A percentile compares a stretch with the other conserved stretches of the same genome.
Evolutionary conservation across 306 rosid genomes (phyloP).

Genomic region (Clitoria ternatea): DNA sequence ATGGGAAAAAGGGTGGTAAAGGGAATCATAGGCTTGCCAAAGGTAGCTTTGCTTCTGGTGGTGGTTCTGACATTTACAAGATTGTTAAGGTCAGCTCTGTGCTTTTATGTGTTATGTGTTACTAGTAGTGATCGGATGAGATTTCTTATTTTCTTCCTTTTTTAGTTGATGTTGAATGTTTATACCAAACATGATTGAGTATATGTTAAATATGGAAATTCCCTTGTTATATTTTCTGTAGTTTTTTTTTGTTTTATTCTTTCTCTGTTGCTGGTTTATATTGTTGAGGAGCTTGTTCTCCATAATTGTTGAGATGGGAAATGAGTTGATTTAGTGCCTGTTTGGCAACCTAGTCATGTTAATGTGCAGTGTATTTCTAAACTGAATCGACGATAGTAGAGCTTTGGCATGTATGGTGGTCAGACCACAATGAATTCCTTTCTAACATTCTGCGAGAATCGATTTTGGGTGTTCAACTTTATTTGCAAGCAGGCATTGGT

Average conservation of each 20-base stretch:
- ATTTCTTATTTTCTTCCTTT: neutral
- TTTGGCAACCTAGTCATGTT: no score
- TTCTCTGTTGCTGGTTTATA: neutral
- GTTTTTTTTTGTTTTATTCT: neutral
- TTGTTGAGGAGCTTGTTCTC: neutral
- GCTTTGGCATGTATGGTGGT: no score
- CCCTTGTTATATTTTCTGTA: neutral
- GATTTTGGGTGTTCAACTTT: no score
- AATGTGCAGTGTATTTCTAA: no score
- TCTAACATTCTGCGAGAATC: no score
- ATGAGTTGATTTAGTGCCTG: neutral
- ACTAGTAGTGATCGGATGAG: neutral
- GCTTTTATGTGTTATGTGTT: neutral
- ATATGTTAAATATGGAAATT: neutral
- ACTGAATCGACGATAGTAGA: no score
- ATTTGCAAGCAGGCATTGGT: no score
- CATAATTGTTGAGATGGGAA: neutral
- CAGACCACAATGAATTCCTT: no score
- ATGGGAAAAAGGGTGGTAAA: constrained; percentile 45
- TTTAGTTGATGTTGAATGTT: neutral
- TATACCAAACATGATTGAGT: neutral
- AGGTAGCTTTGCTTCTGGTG: constrained; percentile 69
- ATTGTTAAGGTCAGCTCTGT: constrained; percentile 71
- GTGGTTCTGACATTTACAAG: constrained; percentile 89
- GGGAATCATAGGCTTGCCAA: constrained; percentile 55